phyloP scores from a whole-genome alignment of 345 rosid species.

The Chamaenerion angustifolium region DNA sequence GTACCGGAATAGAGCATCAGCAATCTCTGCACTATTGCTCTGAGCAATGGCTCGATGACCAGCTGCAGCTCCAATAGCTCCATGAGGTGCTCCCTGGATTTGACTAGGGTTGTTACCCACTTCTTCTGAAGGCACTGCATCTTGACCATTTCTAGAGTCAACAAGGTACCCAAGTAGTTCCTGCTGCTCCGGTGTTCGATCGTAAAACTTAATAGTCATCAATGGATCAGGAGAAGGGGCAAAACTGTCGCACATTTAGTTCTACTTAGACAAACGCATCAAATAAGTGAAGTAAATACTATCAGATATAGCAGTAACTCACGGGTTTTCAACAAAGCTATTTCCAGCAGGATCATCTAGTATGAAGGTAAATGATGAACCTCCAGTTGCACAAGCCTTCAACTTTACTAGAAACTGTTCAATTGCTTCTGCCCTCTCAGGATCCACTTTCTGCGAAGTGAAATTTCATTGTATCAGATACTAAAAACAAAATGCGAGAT shows the following conservation, averaged over 20 bases:
- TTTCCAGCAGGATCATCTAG: slow-evolving; percentile 94
- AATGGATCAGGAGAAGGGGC: slow-evolving; percentile 83
- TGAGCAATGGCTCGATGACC: slow-evolving; percentile 88
- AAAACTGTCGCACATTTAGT: slow-evolving; percentile 23
- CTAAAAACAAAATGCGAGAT: background rate
- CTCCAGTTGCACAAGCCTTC: slow-evolving; percentile 67
- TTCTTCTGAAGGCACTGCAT: slow-evolving; percentile 18
- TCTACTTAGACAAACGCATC: no score
- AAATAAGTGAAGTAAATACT: background rate
- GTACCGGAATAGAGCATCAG: slow-evolving; percentile 66
- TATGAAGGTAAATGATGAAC: slow-evolving; percentile 52
- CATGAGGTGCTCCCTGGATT: slow-evolving; percentile 37
- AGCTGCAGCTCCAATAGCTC: slow-evolving; percentile 71
- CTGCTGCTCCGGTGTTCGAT: slow-evolving; percentile 81
- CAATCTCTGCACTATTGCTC: slow-evolving; percentile 63
- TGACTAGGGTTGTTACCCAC: slow-evolving; percentile 17
- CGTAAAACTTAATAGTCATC: slow-evolving; percentile 62
- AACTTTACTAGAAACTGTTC: slow-evolving; percentile 66
- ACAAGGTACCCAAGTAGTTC: slow-evolving; percentile 56
- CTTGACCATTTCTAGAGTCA: slow-evolving; percentile 26
- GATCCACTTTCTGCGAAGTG: slow-evolving; percentile 61
- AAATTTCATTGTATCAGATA: slow-evolving; percentile 6
- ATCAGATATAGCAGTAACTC: slow-evolving; percentile 17
- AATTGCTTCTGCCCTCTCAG: slow-evolving; percentile 80
- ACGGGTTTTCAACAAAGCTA: slow-evolving; percentile 94